Evolutionary conservation across 2,329 filamentous ascomycete genomes (phyloP).

Genomic region (Sporothrix curviconia): DNA sequence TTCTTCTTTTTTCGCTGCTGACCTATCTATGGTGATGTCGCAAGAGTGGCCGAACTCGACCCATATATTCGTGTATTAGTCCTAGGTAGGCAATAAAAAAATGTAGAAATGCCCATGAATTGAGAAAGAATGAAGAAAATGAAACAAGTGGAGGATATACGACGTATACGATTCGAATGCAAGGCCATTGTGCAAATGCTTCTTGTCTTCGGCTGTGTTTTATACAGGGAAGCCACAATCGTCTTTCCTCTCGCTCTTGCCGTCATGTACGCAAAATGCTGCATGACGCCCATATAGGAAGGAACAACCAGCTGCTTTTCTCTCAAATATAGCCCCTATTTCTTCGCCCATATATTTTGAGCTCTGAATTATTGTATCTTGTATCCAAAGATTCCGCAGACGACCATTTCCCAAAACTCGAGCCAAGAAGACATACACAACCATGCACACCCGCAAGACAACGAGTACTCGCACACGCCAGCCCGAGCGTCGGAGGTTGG

Average conservation of each 20-base stretch:
- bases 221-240: neutral
- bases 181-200: neutral
- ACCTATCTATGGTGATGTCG: too few species aligned
- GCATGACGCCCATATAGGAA: neutral
- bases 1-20: too few species aligned
- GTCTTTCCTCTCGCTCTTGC: neutral
- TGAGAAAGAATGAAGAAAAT: too few species aligned
- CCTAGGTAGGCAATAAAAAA: too few species aligned
- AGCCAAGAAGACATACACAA: neutral
- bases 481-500: slow-evolving; percentile 10
- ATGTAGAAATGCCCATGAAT: too few species aligned
- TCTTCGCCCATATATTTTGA: too few species aligned
- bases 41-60: too few species aligned
- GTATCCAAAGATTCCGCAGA: neutral
- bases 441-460: slow-evolving; percentile 12
- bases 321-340: too few species aligned
- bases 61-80: too few species aligned
- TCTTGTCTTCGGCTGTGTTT: neutral
- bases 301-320: neutral
- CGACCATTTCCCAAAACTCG: neutral
- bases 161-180: neutral
- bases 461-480: neutral
- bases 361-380: neutral
- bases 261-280: neutral
- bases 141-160: too few species aligned